Evolutionary conservation across 257 asterid species (phyloP).

Genomic region (Catharanthus roseus): DNA sequence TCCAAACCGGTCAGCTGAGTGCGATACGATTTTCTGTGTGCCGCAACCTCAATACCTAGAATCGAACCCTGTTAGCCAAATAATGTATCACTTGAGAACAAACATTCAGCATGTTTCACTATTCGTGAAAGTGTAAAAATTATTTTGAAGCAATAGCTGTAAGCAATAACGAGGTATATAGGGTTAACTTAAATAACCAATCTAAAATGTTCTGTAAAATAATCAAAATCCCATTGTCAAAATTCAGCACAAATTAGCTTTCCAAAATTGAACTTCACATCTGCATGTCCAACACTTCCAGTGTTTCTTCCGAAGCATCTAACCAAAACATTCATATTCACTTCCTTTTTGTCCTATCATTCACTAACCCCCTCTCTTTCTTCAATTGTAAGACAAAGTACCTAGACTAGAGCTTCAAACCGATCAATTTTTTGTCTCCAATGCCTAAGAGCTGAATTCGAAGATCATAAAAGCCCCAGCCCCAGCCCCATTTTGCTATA

Average conservation of each 20-base stretch:
- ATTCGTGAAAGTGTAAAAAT: constrained; percentile 17
- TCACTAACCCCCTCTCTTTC: too few relatives aligned
- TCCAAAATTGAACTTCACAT: too few relatives aligned
- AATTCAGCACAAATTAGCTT: too few relatives aligned
- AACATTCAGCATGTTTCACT: constrained; percentile 28
- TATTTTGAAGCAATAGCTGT: neutral
- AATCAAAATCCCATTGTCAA: too few relatives aligned
- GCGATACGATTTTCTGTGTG: constrained; percentile 57
- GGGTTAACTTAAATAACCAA: neutral
- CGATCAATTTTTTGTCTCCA: neutral
- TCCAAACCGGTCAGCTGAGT: constrained; percentile 45
- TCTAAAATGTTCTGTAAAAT: neutral
- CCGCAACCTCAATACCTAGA: constrained; percentile 95
- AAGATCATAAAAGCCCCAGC: neutral
- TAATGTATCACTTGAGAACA: constrained; percentile 61
- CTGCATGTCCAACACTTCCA: too few relatives aligned
- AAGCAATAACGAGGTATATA: neutral
- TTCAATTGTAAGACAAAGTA: too few relatives aligned
- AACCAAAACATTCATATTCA: too few relatives aligned
- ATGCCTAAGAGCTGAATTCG: neutral
- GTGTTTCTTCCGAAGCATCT: too few relatives aligned
- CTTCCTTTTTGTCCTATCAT: too few relatives aligned
- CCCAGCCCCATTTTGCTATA: neutral
- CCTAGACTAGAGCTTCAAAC: too few relatives aligned
- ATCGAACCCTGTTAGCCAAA: constrained; percentile 99